A percentile compares a stretch with the other conserved stretches of the same genome.
Conservation (phyloP, 192 early-diverging fungal genomes). For the Rhizophlyctis rosea region DNA sequence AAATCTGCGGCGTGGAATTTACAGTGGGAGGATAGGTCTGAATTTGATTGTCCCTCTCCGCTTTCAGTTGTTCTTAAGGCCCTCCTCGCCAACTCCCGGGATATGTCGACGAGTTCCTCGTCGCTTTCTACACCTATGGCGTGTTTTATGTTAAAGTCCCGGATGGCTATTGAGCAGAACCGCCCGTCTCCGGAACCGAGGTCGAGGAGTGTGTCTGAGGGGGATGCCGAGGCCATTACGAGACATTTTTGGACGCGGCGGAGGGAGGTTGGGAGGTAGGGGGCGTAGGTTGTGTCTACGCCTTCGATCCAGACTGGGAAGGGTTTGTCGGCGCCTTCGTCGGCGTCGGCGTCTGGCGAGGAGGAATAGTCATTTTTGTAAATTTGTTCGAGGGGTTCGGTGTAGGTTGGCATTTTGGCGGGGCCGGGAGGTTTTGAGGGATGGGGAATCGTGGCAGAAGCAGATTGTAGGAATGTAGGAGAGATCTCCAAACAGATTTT, state of each 20-base stretch:
- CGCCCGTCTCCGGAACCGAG: conserved; percentile 63
- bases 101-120: not conserved
- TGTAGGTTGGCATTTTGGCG: not conserved
- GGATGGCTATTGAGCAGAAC: conserved; percentile 49
- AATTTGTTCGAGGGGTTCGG: not conserved
- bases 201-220: conserved; percentile 46
- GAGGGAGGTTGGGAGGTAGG: conserved; percentile 57
- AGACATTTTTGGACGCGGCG: conserved; percentile 46
- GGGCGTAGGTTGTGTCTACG: conserved; percentile 51
- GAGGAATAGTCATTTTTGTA: not conserved
- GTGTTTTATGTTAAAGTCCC: conserved; percentile 33
- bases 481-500: too few species aligned
- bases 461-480: too few species aligned
- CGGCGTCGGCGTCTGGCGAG: not conserved
- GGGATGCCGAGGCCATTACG: conserved; percentile 37
- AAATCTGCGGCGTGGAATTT: conserved; percentile 7
- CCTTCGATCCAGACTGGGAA: conserved; percentile 53
- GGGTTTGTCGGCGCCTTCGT: conserved; percentile 21
- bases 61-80: too few species aligned
- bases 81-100: not conserved
- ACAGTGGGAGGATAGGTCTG: not conserved
- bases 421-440: too few species aligned
- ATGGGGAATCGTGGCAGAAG: too few species aligned
- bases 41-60: too few species aligned
- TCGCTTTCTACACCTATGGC: conserved; percentile 58